phyloP scores from a whole-genome alignment of 2,329 filamentous ascomycete species.

The Phialophora tarda region DNA sequence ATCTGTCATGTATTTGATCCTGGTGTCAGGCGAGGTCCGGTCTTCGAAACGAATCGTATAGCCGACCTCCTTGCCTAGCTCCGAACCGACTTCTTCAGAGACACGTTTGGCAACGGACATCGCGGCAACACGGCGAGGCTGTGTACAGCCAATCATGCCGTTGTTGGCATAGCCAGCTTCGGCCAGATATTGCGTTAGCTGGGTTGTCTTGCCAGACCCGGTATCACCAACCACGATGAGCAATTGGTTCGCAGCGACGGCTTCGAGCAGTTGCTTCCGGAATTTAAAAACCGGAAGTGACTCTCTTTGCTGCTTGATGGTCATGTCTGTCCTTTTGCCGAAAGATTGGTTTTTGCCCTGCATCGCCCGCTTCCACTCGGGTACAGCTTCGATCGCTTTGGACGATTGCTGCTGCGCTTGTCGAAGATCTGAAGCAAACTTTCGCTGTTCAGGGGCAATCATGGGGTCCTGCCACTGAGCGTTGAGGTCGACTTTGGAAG shows the following conservation, averaged over 20 bases:
- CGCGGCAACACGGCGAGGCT: constrained; percentile 92
- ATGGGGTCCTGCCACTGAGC: constrained; percentile 98
- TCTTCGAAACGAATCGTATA: constrained; percentile 99
- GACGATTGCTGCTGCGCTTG: constrained; percentile 64
- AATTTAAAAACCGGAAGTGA: constrained; percentile 88
- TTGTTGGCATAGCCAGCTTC: constrained; percentile 90
- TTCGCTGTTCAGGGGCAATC: constrained; percentile 79
- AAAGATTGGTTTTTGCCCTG: constrained; percentile 79
- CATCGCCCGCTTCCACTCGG: constrained; percentile 90
- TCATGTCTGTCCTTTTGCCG: constrained; percentile 85
- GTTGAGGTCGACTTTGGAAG: constrained; percentile 78
- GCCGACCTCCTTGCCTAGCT: constrained; percentile 88
- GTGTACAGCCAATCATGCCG: constrained; percentile 95
- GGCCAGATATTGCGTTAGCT: constrained; percentile 92
- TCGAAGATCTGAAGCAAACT: constrained; percentile 87
- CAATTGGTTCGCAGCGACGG: constrained; percentile 84
- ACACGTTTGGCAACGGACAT: constrained; percentile 99
- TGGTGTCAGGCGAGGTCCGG: constrained; percentile 82
- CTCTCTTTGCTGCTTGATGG: constrained; percentile 93
- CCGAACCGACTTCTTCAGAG: constrained; percentile 90
- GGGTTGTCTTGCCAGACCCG: constrained; percentile 95
- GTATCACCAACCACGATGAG: constrained; percentile 97
- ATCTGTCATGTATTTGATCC: constrained; percentile 99
- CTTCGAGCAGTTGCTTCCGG: constrained; percentile 83
- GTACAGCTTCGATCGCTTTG: constrained; percentile 70